phyloP scores from a whole-genome alignment of 1,284 basidiomycete species.

The Ceratobasidium sp. region DNA sequence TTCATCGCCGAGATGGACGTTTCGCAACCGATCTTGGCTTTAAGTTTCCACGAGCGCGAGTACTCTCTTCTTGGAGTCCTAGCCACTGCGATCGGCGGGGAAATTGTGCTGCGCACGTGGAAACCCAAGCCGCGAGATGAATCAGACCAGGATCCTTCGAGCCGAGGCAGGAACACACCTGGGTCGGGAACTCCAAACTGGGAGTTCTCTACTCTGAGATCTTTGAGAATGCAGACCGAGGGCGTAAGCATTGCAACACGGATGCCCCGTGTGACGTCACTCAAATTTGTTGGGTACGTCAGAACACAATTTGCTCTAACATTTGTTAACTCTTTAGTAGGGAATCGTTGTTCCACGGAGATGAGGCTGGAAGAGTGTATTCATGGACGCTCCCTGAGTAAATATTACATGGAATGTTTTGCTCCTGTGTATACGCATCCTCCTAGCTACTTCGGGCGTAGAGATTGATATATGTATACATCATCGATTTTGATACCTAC shows the following conservation, averaged over 20 bases:
- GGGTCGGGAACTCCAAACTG: constrained; percentile 72
- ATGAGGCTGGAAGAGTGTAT: constrained; percentile 46
- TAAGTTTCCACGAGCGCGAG: constrained; percentile 86
- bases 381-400: constrained; percentile 47
- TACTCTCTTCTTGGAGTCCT: constrained; percentile 77
- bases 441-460: too few species aligned
- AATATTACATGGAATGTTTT: background rate
- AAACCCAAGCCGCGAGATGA: constrained; percentile 59
- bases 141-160: background rate
- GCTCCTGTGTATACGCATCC: too few species aligned
- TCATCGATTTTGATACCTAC: too few species aligned
- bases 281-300: constrained; percentile 76
- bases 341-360: constrained; percentile 47
- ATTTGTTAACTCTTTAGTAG: constrained; percentile 2
- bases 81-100: constrained; percentile 66
- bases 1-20: constrained; percentile 77
- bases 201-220: constrained; percentile 76
- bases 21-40: constrained; percentile 65
- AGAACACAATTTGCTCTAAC: background rate
- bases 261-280: constrained; percentile 70
- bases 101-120: constrained; percentile 79
- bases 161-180: constrained; percentile 69
- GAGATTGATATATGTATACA: too few species aligned
- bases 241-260: constrained; percentile 52
- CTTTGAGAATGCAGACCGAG: constrained; percentile 66